Percentiles rank a stretch among this genome's conserved stretches.
phyloP scores from a whole-genome alignment of 1,284 basidiomycete genomes.

The Entoloma clypeatum region DNA sequence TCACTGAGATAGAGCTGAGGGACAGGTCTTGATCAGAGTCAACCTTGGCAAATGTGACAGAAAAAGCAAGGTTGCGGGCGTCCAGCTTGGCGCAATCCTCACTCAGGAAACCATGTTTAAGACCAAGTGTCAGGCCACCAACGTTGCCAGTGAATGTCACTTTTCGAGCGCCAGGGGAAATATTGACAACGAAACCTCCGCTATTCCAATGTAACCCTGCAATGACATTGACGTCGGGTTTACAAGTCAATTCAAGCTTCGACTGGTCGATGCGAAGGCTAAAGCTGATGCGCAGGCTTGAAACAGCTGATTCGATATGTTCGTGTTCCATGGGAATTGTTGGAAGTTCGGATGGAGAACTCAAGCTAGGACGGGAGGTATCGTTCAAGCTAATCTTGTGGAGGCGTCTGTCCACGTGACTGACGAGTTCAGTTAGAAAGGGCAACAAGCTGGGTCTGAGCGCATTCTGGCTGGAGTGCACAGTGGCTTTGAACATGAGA shows the following conservation, averaged over 20 bases:
- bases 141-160: slow-evolving; percentile 76
- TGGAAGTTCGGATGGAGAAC: slow-evolving; percentile 4
- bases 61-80: slow-evolving; percentile 73
- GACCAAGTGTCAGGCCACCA: slow-evolving; percentile 70
- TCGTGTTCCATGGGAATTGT: slow-evolving; percentile 10
- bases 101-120: slow-evolving; percentile 79
- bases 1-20: slow-evolving; percentile 62
- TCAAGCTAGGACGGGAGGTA: slow-evolving; percentile 18
- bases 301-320: slow-evolving; percentile 27
- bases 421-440: slow-evolving; percentile 74
- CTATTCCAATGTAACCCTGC: slow-evolving; percentile 88
- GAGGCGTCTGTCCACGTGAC: slow-evolving; percentile 62
- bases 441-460: slow-evolving; percentile 78
- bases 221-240: slow-evolving; percentile 85
- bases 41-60: slow-evolving; percentile 58
- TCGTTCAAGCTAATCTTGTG: slow-evolving; percentile 38
- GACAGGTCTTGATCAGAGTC: slow-evolving; percentile 34
- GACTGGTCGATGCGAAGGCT: slow-evolving; percentile 89
- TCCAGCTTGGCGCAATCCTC: slow-evolving; percentile 75
- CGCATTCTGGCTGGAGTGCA: slow-evolving; percentile 84
- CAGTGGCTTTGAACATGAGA: slow-evolving; percentile 72
- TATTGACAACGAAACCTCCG: slow-evolving; percentile 80
- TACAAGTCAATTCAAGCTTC: slow-evolving; percentile 78
- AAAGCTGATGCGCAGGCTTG: slow-evolving; percentile 70
- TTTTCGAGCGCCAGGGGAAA: slow-evolving; percentile 66